A percentile compares a stretch with the other conserved stretches of the same genome.
Evolutionary conservation across 2,329 filamentous ascomycete genomes (phyloP).

Genomic region (Dactylellina haptotyla): DNA sequence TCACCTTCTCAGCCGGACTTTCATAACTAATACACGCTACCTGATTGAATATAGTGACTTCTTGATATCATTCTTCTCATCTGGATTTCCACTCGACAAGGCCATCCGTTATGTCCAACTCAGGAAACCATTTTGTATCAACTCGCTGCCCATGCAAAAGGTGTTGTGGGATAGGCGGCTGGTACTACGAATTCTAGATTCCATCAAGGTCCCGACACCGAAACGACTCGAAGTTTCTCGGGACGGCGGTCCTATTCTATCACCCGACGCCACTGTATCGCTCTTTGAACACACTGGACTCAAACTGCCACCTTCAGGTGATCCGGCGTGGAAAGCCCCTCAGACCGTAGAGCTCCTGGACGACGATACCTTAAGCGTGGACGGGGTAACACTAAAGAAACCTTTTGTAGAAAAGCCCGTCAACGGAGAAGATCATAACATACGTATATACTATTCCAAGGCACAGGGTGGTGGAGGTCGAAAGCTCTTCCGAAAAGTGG

Average conservation of each 20-base stretch:
- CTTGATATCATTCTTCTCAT: slow-evolving; percentile 96
- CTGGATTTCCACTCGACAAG: slow-evolving; percentile 95
- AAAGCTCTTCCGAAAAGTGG: slow-evolving; percentile 93
- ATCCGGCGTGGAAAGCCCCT: slow-evolving; percentile 64
- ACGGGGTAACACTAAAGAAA: slow-evolving; percentile 82
- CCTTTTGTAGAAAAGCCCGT: slow-evolving; percentile 98
- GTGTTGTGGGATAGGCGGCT: slow-evolving; percentile 94
- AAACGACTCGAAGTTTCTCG: slow-evolving; percentile 88
- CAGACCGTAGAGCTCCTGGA: slow-evolving; percentile 85
- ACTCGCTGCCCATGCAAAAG: slow-evolving; percentile 97
- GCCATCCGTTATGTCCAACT: slow-evolving; percentile 94
- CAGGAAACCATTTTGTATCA: slow-evolving; percentile 95
- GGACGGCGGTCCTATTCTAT: slow-evolving; percentile 85
- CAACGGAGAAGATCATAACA: slow-evolving; percentile 98
- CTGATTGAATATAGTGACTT: slow-evolving; percentile 72
- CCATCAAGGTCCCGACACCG: slow-evolving; percentile 88
- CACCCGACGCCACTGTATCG: slow-evolving; percentile 80
- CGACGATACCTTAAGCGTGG: slow-evolving; percentile 85
- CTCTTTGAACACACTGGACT: slow-evolving; percentile 84
- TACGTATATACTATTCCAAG: slow-evolving; percentile 94
- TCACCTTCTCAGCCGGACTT: no score
- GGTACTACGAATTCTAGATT: slow-evolving; percentile 86
- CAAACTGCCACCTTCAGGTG: slow-evolving; percentile 62
- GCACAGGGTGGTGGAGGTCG: slow-evolving; percentile 87
- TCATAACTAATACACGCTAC: no score